These are phyloP conservation scores for Gaeumannomyces sp. DNA, from an alignment of 2,329 filamentous ascomycete species.

Conservation along the genomic window DNA sequence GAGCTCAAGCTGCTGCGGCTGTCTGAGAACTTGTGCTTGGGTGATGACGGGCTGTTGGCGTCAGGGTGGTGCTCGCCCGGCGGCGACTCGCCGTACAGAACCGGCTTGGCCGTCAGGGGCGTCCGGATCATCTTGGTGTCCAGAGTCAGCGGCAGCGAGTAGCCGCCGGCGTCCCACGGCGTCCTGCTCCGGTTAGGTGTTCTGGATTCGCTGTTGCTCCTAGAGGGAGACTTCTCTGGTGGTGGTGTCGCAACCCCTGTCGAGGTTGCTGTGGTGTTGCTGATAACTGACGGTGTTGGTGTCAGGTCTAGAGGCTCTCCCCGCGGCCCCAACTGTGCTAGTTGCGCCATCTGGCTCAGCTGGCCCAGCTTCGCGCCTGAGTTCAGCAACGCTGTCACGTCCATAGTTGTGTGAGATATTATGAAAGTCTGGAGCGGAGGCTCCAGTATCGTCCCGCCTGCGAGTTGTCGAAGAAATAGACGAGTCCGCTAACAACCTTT, in stretches of 20 bases:
- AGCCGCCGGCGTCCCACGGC: constrained; percentile 47
- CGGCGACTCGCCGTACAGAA: constrained; percentile 19
- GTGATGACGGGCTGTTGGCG: constrained; percentile 27
- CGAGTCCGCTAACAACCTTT: background rate
- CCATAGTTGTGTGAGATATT: constrained; percentile 25
- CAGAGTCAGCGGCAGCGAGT: constrained; percentile 36
- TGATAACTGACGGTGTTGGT: constrained; percentile 20
- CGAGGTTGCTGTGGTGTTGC: constrained; percentile 18
- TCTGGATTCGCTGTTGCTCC: constrained; percentile 24
- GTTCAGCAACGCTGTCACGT: constrained; percentile 36
- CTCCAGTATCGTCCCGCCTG: constrained; percentile 3
- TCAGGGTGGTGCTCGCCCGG: constrained; percentile 12
- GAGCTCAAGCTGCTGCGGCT: constrained; percentile 48
- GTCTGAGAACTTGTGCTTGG: constrained; percentile 40
- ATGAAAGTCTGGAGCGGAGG: background rate
- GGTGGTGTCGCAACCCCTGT: constrained; percentile 28
- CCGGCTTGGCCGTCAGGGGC: constrained; percentile 15
- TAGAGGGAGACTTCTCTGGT: constrained; percentile 21
- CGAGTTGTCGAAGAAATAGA: background rate
- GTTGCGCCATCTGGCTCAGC: background rate
- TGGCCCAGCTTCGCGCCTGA: background rate
- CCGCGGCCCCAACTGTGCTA: constrained; percentile 22
- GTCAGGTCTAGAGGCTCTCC: constrained; percentile 16
- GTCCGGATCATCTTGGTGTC: constrained; percentile 29
- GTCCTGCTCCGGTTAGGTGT: constrained; percentile 31